These are phyloP conservation scores for Selenicereus undatus DNA, from an alignment of 148 eudicot genomes.

Conservation along the genomic window DNA sequence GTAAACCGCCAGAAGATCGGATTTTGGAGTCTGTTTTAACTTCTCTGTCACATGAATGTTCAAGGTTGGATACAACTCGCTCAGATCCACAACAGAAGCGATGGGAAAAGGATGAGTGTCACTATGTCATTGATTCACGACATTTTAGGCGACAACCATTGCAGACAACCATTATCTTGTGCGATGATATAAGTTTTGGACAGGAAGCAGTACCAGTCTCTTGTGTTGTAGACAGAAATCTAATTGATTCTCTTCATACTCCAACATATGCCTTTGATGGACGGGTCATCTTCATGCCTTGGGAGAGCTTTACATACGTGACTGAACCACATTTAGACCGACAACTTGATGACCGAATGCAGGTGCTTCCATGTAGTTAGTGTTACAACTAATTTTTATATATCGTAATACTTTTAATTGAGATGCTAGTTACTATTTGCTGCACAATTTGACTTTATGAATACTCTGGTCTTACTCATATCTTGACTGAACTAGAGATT, in stretches of 20 bases:
- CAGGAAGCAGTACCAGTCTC: slow-evolving; percentile 67
- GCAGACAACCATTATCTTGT: slow-evolving; percentile 58
- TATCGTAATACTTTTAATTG: not conserved
- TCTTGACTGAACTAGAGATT: not conserved
- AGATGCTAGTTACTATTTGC: not conserved
- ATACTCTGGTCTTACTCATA: not conserved
- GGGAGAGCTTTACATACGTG: slow-evolving; percentile 85
- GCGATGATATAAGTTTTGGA: slow-evolving; percentile 91
- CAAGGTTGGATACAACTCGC: slow-evolving; percentile 22
- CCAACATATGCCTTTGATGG: slow-evolving; percentile 55
- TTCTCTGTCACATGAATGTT: slow-evolving; percentile 27
- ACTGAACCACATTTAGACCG: slow-evolving; percentile 52
- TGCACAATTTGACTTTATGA: not conserved
- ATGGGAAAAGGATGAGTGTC: slow-evolving; percentile 92
- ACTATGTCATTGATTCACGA: slow-evolving; percentile 60
- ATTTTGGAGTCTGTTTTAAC: slow-evolving; percentile 29
- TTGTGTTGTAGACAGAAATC: slow-evolving; percentile 84
- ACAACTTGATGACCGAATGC: slow-evolving; percentile 47
- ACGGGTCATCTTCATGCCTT: slow-evolving; percentile 64
- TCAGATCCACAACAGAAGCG: slow-evolving; percentile 32
- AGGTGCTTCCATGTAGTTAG: slow-evolving; percentile 46
- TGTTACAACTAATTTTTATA: not conserved
- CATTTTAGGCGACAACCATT: slow-evolving; percentile 49
- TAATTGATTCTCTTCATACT: slow-evolving; percentile 52
- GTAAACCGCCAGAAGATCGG: slow-evolving; percentile 38